Percentiles rank a stretch among this genome's conserved stretches.
Conservation (phyloP, 83 land plant species). For the Diphasiastrum complanatum region DNA sequence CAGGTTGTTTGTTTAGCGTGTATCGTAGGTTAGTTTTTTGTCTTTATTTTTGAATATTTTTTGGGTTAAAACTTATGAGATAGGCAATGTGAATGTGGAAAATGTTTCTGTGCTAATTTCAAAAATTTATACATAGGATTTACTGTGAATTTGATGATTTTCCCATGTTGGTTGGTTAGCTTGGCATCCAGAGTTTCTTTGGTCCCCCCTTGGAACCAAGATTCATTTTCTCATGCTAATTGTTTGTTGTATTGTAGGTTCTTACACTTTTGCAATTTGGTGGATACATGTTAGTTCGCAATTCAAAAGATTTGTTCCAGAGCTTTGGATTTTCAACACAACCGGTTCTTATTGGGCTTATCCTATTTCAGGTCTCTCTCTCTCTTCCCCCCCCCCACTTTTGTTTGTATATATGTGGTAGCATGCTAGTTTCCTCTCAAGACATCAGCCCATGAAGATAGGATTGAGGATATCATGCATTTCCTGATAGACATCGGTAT, state of each 20-base stretch:
- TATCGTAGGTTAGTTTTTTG: no score
- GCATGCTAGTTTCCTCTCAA: not conserved
- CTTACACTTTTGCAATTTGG: slow-evolving; percentile 90
- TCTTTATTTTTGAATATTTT: no score
- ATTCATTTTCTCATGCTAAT: no score
- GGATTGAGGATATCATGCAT: no score
- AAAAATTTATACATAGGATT: no score
- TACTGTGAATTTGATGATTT: no score
- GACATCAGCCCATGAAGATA: not conserved
- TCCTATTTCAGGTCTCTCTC: slow-evolving; percentile 7
- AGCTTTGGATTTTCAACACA: slow-evolving; percentile 15
- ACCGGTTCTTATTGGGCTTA: slow-evolving; percentile 12
- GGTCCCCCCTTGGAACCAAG: no score
- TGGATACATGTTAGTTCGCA: slow-evolving; percentile 90
- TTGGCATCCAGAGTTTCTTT: no score
- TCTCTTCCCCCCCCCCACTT: not conserved
- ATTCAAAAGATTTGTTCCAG: slow-evolving; percentile 23
- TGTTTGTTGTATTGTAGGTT: slow-evolving; percentile 46
- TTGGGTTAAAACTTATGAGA: no score
- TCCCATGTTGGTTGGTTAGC: no score
- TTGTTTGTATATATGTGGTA: not conserved
- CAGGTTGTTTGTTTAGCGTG: no score
- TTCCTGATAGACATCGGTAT: no score
- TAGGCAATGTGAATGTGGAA: not conserved
- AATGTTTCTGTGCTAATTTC: not conserved